Conservation (phyloP, 139 green algal genomes). For the Nannochloris sp. region DNA sequence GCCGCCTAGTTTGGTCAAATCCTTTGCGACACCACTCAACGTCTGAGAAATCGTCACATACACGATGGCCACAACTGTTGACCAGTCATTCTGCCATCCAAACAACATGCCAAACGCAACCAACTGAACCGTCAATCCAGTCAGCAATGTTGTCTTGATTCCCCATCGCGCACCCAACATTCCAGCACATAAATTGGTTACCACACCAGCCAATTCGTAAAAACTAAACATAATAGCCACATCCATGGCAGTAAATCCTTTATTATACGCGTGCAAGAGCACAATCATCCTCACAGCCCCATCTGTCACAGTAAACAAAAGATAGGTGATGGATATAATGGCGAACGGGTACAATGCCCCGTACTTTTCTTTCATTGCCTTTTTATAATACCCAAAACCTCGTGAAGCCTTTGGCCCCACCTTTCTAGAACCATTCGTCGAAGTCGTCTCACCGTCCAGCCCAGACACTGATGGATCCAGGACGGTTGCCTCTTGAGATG, state of each 20-base stretch:
- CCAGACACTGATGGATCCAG: too few relatives aligned
- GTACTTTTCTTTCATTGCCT: conserved; percentile 7
- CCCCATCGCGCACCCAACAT: conserved; percentile 63
- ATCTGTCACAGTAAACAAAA: conserved; percentile 77
- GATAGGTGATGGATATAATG: conserved; percentile 68
- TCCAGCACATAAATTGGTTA: conserved; percentile 71
- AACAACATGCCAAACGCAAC: conserved; percentile 59
- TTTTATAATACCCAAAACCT: background rate
- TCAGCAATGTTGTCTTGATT: conserved; percentile 71
- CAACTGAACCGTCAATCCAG: conserved; percentile 54
- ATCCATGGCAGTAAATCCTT: conserved; percentile 58
- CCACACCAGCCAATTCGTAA: conserved; percentile 72
- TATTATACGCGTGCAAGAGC: conserved; percentile 71
- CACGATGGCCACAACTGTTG: conserved; percentile 42
- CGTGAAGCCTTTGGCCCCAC: background rate
- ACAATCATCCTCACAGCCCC: conserved; percentile 77
- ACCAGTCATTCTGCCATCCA: conserved; percentile 49
- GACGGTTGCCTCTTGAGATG: too few relatives aligned
- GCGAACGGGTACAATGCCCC: conserved; percentile 59
- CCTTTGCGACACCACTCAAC: conserved; percentile 74
- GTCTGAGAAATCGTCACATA: conserved; percentile 63
- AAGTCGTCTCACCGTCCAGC: too few relatives aligned
- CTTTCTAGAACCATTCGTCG: background rate
- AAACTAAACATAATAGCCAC: conserved; percentile 71
- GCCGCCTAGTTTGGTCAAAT: conserved; percentile 80